Percentiles rank a stretch among this genome's conserved stretches.
Conservation (phyloP, 805 yeast species). For the Jamesozyma piceae region DNA sequence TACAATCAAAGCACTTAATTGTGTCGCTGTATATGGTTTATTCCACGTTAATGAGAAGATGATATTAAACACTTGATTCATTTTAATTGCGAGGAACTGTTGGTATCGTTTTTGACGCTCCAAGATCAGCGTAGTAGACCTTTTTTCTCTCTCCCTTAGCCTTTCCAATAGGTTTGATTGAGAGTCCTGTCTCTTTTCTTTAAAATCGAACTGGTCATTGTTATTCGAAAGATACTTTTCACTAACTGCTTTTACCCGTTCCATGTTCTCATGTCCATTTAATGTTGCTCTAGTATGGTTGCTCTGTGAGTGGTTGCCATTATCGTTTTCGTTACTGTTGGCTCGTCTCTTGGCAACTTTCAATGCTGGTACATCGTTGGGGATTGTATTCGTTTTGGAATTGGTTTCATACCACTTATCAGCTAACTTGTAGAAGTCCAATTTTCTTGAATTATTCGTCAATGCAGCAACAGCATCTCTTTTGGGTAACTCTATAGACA, state of each 20-base stretch:
- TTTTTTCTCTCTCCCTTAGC: constrained; percentile 22
- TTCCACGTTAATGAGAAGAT: constrained; percentile 16
- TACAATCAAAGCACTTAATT: constrained; percentile 20
- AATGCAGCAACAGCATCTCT: constrained; percentile 12
- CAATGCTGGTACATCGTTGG: constrained; percentile 17
- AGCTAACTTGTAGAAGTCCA: constrained; percentile 18
- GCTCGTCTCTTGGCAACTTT: constrained; percentile 20
- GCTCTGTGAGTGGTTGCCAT: background rate
- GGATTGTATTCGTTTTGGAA: constrained; percentile 4
- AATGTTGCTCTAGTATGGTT: background rate
- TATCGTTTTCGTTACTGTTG: constrained; percentile 3
- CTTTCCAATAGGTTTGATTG: constrained; percentile 22
- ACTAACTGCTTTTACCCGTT: background rate
- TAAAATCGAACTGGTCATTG: constrained; percentile 12
- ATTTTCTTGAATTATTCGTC: constrained; percentile 21
- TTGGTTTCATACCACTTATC: constrained; percentile 16
- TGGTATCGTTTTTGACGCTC: constrained; percentile 22
- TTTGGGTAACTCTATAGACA: constrained; percentile 18
- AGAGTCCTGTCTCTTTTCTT: constrained; percentile 14
- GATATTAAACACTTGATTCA: constrained; percentile 25
- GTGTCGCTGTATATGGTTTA: constrained; percentile 25
- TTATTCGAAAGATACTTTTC: constrained; percentile 14
- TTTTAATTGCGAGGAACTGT: constrained; percentile 23
- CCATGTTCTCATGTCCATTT: background rate
- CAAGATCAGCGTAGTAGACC: constrained; percentile 19